Evolutionary conservation across 2,329 filamentous ascomycete species (phyloP).

Genomic region (Pyricularia pennisetigena): DNA sequence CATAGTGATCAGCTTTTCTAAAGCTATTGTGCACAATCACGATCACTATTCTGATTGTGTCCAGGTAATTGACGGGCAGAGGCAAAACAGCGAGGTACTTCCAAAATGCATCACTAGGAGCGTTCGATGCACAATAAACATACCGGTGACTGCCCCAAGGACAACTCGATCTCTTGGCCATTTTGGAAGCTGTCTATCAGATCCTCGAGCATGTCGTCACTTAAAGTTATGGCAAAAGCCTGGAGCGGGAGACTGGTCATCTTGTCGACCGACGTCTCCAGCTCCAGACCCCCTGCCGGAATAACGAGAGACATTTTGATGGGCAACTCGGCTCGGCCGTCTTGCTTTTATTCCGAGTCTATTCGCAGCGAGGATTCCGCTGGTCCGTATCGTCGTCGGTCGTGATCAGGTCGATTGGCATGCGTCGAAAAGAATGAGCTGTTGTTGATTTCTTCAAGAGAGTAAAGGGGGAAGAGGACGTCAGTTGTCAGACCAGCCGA

Average conservation of each 20-base stretch:
- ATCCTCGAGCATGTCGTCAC: conserved; percentile 47
- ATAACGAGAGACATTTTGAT: conserved; percentile 34
- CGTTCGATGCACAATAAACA: conserved; percentile 22
- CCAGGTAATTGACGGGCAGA: neutral
- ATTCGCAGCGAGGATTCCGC: neutral
- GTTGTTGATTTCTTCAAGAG: neutral
- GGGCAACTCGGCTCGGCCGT: neutral
- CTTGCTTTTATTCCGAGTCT: neutral
- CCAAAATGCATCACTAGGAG: neutral
- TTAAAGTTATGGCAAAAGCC: conserved; percentile 48
- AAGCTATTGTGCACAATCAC: neutral
- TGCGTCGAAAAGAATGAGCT: neutral
- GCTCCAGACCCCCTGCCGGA: conserved; percentile 45
- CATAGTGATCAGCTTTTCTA: neutral
- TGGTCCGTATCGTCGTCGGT: neutral
- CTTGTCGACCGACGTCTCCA: conserved; percentile 40
- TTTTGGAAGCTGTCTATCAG: conserved; percentile 51
- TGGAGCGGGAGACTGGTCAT: conserved; percentile 37
- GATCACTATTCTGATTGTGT: neutral
- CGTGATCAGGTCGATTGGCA: neutral
- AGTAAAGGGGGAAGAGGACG: neutral
- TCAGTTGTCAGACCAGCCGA: neutral
- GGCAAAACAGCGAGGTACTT: neutral
- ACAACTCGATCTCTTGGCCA: conserved; percentile 46
- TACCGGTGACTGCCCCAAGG: conserved; percentile 50